These are phyloP conservation scores for Annulohypoxylon truncatum DNA, from an alignment of 2,329 filamentous ascomycete genomes.

Conservation along the genomic window DNA sequence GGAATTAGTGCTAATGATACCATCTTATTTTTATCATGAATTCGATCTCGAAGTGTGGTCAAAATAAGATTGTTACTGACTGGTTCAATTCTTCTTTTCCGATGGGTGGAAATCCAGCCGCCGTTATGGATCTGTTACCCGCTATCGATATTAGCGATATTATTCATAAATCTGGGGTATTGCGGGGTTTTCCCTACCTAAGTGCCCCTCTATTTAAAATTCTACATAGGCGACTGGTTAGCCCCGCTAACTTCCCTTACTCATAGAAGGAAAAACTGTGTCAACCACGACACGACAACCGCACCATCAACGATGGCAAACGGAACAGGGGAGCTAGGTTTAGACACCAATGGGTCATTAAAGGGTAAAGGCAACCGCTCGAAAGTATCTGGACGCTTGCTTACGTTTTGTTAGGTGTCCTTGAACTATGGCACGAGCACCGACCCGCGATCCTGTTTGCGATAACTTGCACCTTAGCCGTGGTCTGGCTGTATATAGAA, in stretches of 20 bases:
- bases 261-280: slow-evolving; percentile 9
- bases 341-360: slow-evolving; percentile 4
- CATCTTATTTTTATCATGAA: not conserved
- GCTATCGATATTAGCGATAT: slow-evolving; percentile 16
- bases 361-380: slow-evolving; percentile 20
- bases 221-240: not conserved
- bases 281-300: slow-evolving; percentile 15
- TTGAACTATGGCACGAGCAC: slow-evolving; percentile 60
- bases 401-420: slow-evolving; percentile 47
- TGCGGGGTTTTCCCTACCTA: slow-evolving; percentile 12
- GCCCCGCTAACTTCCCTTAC: slow-evolving; percentile 24
- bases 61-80: not conserved
- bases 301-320: slow-evolving; percentile 24
- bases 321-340: slow-evolving; percentile 16
- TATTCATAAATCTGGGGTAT: slow-evolving; percentile 29
- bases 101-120: not conserved
- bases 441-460: slow-evolving; percentile 58
- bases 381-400: not conserved
- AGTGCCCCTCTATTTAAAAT: slow-evolving; percentile 36
- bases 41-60: not conserved
- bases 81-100: not conserved
- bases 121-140: not conserved
- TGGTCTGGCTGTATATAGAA: slow-evolving; percentile 50
- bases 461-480: slow-evolving; percentile 52
- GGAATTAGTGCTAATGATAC: not conserved